phyloP scores from a whole-genome alignment of 805 yeast species.

The Suhomyces sp. region DNA sequence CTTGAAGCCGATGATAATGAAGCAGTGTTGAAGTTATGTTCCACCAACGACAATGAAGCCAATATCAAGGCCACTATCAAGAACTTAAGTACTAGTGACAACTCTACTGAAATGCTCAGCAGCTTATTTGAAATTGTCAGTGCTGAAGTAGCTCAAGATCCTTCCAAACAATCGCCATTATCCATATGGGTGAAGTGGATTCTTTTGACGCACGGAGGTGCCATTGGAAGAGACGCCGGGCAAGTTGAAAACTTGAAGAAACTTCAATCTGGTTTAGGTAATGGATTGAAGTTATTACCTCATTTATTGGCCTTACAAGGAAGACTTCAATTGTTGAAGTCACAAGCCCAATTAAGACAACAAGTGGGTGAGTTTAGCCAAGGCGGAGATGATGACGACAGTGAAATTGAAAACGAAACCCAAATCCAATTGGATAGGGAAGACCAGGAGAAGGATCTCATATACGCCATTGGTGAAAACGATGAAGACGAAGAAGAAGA shows the following conservation, averaged over 20 bases:
- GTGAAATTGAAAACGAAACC: slow-evolving; percentile 17
- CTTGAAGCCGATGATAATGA: slow-evolving; percentile 10
- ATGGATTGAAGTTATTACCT: slow-evolving; percentile 60
- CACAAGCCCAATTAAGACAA: slow-evolving; percentile 72
- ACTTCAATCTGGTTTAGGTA: slow-evolving; percentile 55
- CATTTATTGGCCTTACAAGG: slow-evolving; percentile 81
- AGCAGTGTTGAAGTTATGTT: slow-evolving; percentile 21
- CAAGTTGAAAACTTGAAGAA: slow-evolving; percentile 55
- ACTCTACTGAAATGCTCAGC: slow-evolving; percentile 28
- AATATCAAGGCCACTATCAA: slow-evolving; percentile 35
- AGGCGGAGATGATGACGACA: slow-evolving; percentile 18
- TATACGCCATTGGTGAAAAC: slow-evolving; percentile 42
- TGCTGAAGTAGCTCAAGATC: slow-evolving; percentile 26
- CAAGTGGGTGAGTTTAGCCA: slow-evolving; percentile 11
- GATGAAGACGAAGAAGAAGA: slow-evolving; percentile 28
- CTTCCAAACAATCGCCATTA: slow-evolving; percentile 26
- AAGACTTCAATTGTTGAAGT: slow-evolving; percentile 68
- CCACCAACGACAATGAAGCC: slow-evolving; percentile 28
- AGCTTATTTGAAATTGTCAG: slow-evolving; percentile 29
- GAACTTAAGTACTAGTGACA: slow-evolving; percentile 28
- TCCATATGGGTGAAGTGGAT: slow-evolving; percentile 81
- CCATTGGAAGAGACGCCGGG: slow-evolving; percentile 51
- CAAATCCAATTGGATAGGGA: slow-evolving; percentile 13
- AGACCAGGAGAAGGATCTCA: slow-evolving; percentile 28
- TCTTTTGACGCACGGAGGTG: slow-evolving; percentile 66